A percentile compares a stretch with the other conserved stretches of the same genome.
Conservation (phyloP, 176 grass and related monocot species). For the Ampelocalamus luodianensis region DNA sequence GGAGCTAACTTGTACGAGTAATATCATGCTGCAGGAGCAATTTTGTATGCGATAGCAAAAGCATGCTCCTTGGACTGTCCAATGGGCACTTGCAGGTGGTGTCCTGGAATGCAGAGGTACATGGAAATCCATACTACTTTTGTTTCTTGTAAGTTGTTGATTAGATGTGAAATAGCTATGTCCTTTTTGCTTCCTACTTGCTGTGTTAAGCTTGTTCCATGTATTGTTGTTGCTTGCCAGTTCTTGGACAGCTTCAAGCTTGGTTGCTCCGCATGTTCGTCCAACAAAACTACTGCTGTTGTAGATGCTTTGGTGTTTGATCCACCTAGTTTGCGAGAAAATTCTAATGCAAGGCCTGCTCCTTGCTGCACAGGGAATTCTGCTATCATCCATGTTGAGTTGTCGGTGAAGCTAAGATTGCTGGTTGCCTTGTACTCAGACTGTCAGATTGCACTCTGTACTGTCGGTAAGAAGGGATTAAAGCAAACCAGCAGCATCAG, state of each 20-base stretch:
- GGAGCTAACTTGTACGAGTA: slow-evolving; percentile 33
- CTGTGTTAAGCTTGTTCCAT: slow-evolving; percentile 35
- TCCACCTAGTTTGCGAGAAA: slow-evolving; percentile 50
- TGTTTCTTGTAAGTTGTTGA: too few species aligned
- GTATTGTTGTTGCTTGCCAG: slow-evolving; percentile 58
- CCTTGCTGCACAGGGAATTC: slow-evolving; percentile 70
- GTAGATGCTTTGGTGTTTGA: slow-evolving; percentile 57
- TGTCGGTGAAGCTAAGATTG: slow-evolving; percentile 76
- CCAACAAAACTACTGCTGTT: slow-evolving; percentile 49
- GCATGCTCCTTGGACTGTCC: slow-evolving; percentile 85
- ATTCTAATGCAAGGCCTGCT: slow-evolving; percentile 48
- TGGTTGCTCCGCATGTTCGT: slow-evolving; percentile 62
- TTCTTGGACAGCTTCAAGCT: slow-evolving; percentile 74
- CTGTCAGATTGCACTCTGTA: slow-evolving; percentile 85
- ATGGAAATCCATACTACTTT: slow-evolving; percentile 59
- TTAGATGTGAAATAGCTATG: background rate
- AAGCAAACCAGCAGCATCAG: slow-evolving; percentile 66
- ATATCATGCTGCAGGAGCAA: slow-evolving; percentile 69
- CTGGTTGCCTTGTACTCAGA: slow-evolving; percentile 79
- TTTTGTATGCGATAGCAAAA: slow-evolving; percentile 90
- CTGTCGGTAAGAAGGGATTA: slow-evolving; percentile 87
- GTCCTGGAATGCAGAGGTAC: slow-evolving; percentile 98
- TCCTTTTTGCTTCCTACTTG: slow-evolving; percentile 33
- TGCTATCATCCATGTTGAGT: slow-evolving; percentile 73
- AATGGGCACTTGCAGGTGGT: slow-evolving; percentile 79